Evolutionary conservation across 2,329 filamentous ascomycete genomes (phyloP).

Genomic region (Colletotrichum australisinense): DNA sequence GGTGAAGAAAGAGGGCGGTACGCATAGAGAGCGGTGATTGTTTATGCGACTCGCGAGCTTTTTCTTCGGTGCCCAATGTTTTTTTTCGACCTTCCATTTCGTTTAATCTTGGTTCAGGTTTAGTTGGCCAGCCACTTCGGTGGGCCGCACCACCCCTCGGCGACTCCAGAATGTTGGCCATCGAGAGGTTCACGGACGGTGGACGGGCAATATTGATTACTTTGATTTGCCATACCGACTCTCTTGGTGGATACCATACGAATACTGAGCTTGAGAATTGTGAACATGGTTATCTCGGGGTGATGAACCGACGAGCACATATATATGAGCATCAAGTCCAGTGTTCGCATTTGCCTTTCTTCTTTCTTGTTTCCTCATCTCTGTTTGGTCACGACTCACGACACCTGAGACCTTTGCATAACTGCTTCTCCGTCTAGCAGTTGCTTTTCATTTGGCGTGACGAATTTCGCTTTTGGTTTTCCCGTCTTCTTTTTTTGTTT

Average conservation of each 20-base stretch:
- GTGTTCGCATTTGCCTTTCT: background rate
- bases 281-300: background rate
- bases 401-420: slow-evolving; percentile 18
- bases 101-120: slow-evolving; percentile 21
- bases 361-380: slow-evolving; percentile 17
- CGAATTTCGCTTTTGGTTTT: slow-evolving; percentile 13
- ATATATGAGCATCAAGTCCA: slow-evolving; percentile 27
- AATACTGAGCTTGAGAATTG: background rate
- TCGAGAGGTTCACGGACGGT: background rate
- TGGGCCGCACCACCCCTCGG: slow-evolving; percentile 31
- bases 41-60: slow-evolving; percentile 4
- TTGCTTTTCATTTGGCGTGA: slow-evolving; percentile 21
- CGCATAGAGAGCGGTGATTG: background rate
- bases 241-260: slow-evolving; percentile 6
- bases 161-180: slow-evolving; percentile 11
- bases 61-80: slow-evolving; percentile 30
- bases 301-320: slow-evolving; percentile 20
- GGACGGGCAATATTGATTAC: slow-evolving; percentile 6
- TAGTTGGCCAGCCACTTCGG: slow-evolving; percentile 30
- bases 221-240: background rate
- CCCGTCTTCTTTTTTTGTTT: slow-evolving; percentile 1
- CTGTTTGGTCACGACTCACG: slow-evolving; percentile 11
- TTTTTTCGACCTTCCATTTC: slow-evolving; percentile 5
- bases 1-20: slow-evolving; percentile 8
- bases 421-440: slow-evolving; percentile 7